A percentile compares a stretch with the other conserved stretches of the same genome.
Evolutionary conservation across 108 stramenopile genomes (phyloP).

Genomic region (Stephanodiscus minutulus): DNA sequence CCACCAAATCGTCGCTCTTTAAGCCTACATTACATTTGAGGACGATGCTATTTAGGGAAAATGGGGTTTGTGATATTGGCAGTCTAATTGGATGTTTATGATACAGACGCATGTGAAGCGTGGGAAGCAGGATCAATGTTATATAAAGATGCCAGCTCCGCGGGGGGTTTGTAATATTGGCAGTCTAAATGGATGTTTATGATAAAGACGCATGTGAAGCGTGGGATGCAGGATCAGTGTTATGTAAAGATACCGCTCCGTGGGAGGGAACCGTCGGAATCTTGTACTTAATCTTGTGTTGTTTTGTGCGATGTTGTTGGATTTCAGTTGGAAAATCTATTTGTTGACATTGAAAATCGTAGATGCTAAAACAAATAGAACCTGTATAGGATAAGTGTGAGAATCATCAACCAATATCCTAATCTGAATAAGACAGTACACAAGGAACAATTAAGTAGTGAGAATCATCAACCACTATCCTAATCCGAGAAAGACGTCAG

Average conservation of each 20-base stretch:
- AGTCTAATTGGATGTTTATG: not conserved
- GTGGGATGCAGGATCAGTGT: constrained; percentile 13
- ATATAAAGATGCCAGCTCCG: constrained; percentile 6
- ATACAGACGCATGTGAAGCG: constrained; percentile 6
- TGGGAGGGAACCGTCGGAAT: not conserved
- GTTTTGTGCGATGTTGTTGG: constrained; percentile 2
- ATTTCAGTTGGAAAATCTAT: not conserved
- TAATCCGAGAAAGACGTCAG: too few species aligned
- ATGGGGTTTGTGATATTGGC: not conserved
- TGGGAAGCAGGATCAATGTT: constrained; percentile 7
- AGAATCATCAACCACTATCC: not conserved
- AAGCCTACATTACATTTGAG: constrained; percentile 41
- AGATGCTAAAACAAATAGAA: not conserved
- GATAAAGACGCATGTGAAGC: constrained; percentile 4
- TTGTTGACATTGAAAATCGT: not conserved
- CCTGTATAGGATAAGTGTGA: not conserved
- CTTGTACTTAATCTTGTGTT: not conserved
- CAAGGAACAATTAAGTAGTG: too few species aligned
- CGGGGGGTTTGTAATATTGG: not conserved
- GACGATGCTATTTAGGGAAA: too few species aligned
- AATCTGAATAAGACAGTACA: too few species aligned
- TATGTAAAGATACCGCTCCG: constrained; percentile 5
- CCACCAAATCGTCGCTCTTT: constrained; percentile 44
- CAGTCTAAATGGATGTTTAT: not conserved
- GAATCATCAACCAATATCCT: not conserved